Evolutionary conservation across 2,329 filamentous ascomycete genomes (phyloP).

Genomic region (Diaporthe vaccinii): DNA sequence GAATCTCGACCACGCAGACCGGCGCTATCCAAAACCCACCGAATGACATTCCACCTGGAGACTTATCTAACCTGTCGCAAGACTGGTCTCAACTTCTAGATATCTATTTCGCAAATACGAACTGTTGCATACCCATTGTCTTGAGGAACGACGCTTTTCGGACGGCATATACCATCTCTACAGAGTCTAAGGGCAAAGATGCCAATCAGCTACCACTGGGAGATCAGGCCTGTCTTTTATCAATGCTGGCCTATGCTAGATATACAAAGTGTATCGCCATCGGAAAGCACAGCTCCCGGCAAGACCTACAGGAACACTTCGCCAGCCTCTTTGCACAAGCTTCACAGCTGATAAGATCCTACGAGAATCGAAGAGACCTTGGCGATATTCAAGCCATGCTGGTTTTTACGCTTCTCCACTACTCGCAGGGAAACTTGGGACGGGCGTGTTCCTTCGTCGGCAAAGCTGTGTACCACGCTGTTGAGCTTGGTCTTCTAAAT

Average conservation of each 20-base stretch:
- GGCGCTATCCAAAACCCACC: too few relatives aligned
- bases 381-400: slow-evolving; percentile 24
- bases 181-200: neutral
- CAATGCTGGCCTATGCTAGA: slow-evolving; percentile 19
- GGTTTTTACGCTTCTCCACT: neutral
- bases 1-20: neutral
- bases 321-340: neutral
- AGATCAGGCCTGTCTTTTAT: neutral
- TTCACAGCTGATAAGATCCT: slow-evolving; percentile 6
- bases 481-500: slow-evolving; percentile 5
- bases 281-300: neutral
- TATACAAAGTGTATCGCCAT: neutral
- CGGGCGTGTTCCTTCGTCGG: slow-evolving; percentile 13
- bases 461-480: slow-evolving; percentile 8
- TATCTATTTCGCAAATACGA: neutral
- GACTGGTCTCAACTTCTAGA: slow-evolving; percentile 24
- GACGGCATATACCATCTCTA: neutral
- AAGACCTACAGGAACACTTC: slow-evolving; percentile 1
- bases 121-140: slow-evolving; percentile 19
- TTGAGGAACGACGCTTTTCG: slow-evolving; percentile 9
- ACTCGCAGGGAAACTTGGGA: neutral
- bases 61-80: neutral
- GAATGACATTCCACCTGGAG: neutral
- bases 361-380: neutral
- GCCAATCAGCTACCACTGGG: neutral